Conservation (phyloP, 2,329 filamentous ascomycete genomes). For the Rutstroemia sp. region DNA sequence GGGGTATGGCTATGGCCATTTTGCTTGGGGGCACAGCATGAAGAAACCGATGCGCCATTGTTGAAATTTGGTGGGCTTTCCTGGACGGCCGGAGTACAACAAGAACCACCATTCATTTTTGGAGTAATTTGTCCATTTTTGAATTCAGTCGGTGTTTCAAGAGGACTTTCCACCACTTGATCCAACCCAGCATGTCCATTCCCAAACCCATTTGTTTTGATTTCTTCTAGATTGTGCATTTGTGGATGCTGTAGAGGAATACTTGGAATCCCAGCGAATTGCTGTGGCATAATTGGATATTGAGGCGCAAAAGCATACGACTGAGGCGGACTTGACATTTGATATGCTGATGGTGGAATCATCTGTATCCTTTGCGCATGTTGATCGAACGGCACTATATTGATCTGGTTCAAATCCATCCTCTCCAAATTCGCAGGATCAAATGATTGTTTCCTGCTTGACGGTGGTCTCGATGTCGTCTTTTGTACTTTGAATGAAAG, state of each 20-base stretch:
- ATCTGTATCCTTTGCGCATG: constrained; percentile 21
- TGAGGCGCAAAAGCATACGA: constrained; percentile 20
- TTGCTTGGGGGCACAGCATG: constrained; percentile 18
- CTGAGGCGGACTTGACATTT: constrained; percentile 13
- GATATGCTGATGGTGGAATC: constrained; percentile 20
- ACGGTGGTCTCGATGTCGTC: constrained; percentile 13
- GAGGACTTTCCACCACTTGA: constrained; percentile 21
- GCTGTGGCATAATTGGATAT: constrained; percentile 20
- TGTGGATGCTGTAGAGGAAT: constrained; percentile 20
- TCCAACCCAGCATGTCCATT: constrained; percentile 14
- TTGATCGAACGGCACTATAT: constrained; percentile 36
- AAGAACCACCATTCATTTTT: constrained; percentile 12
- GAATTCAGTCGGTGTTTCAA: constrained; percentile 16
- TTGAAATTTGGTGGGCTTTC: constrained; percentile 1
- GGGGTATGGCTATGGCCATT: constrained; percentile 19
- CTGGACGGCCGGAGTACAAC: constrained; percentile 4
- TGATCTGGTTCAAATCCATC: constrained; percentile 47
- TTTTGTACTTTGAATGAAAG: constrained; percentile 26
- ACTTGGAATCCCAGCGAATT: constrained; percentile 11
- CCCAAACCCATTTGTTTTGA: constrained; percentile 15
- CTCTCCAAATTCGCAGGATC: constrained; percentile 42
- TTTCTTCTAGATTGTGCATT: constrained; percentile 8
- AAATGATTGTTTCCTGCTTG: constrained; percentile 40
- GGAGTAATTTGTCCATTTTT: constrained; percentile 11
- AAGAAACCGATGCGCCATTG: neutral